Conservation (phyloP, 371 early-diverging fungal species). For the Funneliformis caledonium region DNA sequence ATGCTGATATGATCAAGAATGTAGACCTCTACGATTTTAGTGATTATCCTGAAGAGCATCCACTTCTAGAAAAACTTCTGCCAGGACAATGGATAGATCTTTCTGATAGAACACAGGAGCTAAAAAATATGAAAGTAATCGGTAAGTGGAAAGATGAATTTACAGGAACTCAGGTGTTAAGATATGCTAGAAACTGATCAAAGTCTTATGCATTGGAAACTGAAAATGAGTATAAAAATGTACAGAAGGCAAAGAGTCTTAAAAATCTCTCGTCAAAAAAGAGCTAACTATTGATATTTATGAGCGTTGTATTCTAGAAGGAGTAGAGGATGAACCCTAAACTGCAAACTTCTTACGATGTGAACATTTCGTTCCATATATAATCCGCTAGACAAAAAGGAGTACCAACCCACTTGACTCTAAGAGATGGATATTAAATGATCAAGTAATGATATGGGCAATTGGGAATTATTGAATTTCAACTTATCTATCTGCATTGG, state of each 20-base stretch:
- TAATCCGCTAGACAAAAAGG: not conserved
- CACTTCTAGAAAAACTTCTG: slow-evolving; percentile 14
- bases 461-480: slow-evolving; percentile 25
- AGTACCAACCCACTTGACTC: slow-evolving; percentile 11
- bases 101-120: not conserved
- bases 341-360: slow-evolving; percentile 27
- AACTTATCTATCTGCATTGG: not conserved
- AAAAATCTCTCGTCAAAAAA: slow-evolving; percentile 37
- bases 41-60: slow-evolving; percentile 2
- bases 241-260: slow-evolving; percentile 26
- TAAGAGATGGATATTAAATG: slow-evolving; percentile 5
- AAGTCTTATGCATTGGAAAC: slow-evolving; percentile 18
- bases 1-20: slow-evolving; percentile 14
- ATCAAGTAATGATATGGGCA: slow-evolving; percentile 15
- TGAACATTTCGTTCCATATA: slow-evolving; percentile 1
- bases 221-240: slow-evolving; percentile 26
- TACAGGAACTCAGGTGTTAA: not conserved
- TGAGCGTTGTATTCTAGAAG: slow-evolving; percentile 26
- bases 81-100: slow-evolving; percentile 29
- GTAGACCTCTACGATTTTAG: slow-evolving; percentile 26
- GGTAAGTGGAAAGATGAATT: slow-evolving; percentile 36
- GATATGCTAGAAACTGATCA: slow-evolving; percentile 8
- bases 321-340: not conserved
- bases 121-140: slow-evolving; percentile 39
- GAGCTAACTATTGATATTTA: slow-evolving; percentile 30